Evolutionary conservation across 2,329 filamentous ascomycete genomes (phyloP).

Genomic region (Aspergillus spinulosporus): DNA sequence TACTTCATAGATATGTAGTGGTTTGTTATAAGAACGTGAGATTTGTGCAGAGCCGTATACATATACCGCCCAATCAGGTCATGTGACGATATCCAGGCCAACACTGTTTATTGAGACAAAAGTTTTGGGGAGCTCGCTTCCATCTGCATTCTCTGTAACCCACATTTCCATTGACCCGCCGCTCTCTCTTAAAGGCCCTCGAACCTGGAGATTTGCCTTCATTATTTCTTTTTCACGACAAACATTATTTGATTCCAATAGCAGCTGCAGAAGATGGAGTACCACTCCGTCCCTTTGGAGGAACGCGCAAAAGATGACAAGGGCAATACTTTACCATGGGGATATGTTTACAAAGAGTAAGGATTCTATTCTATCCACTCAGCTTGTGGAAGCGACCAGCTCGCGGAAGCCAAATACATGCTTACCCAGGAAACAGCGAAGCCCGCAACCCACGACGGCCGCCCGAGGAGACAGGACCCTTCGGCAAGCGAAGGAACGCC

Average conservation of each 20-base stretch:
- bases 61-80: conserved; percentile 9
- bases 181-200: too few relatives aligned
- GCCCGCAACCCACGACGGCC: conserved; percentile 53
- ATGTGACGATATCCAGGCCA: conserved; percentile 28
- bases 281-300: conserved; percentile 64
- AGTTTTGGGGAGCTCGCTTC: conserved; percentile 20
- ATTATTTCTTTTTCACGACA: neutral
- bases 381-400: neutral
- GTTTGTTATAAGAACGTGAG: too few relatives aligned
- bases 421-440: conserved; percentile 34
- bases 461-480: conserved; percentile 62
- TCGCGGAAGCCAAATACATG: neutral
- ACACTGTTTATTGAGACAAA: conserved; percentile 29
- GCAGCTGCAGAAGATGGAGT: conserved; percentile 53
- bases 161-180: neutral
- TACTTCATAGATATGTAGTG: too few relatives aligned
- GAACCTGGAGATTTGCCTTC: neutral
- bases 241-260: neutral
- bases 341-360: conserved; percentile 62
- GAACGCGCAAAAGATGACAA: conserved; percentile 62
- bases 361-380: conserved; percentile 27
- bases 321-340: conserved; percentile 63
- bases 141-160: neutral
- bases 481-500: conserved; percentile 55
- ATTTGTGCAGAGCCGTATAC: neutral